These are phyloP conservation scores for Medicago ruthenica DNA, from an alignment of 306 rosid genomes.

Conservation along the genomic window DNA sequence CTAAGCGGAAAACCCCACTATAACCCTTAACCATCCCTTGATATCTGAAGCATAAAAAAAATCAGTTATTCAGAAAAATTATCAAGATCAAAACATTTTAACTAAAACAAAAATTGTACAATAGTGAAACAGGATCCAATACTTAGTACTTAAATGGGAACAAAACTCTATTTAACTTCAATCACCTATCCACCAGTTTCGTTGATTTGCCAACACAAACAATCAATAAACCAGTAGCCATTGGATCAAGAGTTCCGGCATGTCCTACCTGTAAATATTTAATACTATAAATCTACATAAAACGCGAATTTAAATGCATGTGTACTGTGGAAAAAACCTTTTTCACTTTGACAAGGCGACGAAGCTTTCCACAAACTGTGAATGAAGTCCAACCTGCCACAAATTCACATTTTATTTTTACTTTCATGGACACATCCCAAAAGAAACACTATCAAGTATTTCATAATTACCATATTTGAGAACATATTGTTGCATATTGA, in stretches of 20 bases:
- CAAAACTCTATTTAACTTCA: constrained; percentile 10
- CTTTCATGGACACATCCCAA: constrained; percentile 13
- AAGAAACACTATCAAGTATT: constrained; percentile 11
- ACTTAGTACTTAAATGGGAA: constrained; percentile 32
- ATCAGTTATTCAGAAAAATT: constrained; percentile 33
- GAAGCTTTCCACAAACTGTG: constrained; percentile 94
- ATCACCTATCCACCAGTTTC: constrained; percentile 79
- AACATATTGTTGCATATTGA: constrained; percentile 9
- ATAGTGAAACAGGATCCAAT: constrained; percentile 24
- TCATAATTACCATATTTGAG: not conserved
- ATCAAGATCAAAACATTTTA: constrained; percentile 31
- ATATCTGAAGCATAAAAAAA: constrained; percentile 61
- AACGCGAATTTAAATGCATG: not conserved
- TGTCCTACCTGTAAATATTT: constrained; percentile 85
- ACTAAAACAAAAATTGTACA: constrained; percentile 18
- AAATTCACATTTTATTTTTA: constrained; percentile 32
- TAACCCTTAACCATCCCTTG: constrained; percentile 96
- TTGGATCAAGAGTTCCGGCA: constrained; percentile 98
- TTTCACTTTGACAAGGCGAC: constrained; percentile 92
- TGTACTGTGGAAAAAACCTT: constrained; percentile 58
- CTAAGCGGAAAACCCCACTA: constrained; percentile 92
- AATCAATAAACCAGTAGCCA: constrained; percentile 97
- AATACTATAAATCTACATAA: constrained; percentile 23
- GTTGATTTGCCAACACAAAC: constrained; percentile 98
- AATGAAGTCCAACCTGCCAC: constrained; percentile 95